Evolutionary conservation across 257 asterid species (phyloP), one percentile per base, ranked within the genome.

Genomic region (Solanum piurae): DNA sequence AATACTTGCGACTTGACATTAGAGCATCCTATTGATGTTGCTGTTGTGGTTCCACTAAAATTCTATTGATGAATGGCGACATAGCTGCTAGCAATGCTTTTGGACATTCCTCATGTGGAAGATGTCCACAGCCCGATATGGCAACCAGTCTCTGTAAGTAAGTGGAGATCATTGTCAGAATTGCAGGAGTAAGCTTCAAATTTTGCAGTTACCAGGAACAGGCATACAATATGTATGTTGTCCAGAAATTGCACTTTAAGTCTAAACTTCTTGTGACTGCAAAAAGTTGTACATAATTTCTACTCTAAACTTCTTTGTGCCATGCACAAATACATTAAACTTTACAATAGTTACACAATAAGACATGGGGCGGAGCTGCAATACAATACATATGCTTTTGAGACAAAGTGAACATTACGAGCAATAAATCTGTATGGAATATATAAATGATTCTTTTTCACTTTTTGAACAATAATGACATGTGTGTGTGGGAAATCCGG

Each of bases 81-180:
- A 97, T 91, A 84, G 98, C 98, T 29, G 96, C 98, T 86, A 97
- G 95, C 92, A 97, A 92, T 75, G 98, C 99, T 93, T 93, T 97
- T 31, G 99, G 98, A 80, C 99, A 97, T 90, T 97, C 99, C 95
- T 97, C 99, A 3, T 95, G 99, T 20, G 99, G 99, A 88, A 97
- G 98, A 92, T 95, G 99, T 86, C 98, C 99, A 87, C 99, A 97
- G 86, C 98, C 98, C 79, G 98, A 94, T 93, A 97, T 93, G 79
- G 98, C 94, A 18, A 95, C 98, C 90, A 97, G 91, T 89, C 96
- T 95, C 98, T 95, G 99, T 92, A 91, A 80, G 62, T 55, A 55
- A 58, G 20, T 84, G 12, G 71, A 71, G 23, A 71, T 82, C 85
- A 49, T 31, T n/a, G 86, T 82, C 31, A 82, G 71, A 49, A 49